These are phyloP conservation scores for Dillenia suffruticosa DNA, from an alignment of 164 flowering plant species.

Conservation along the genomic window DNA sequence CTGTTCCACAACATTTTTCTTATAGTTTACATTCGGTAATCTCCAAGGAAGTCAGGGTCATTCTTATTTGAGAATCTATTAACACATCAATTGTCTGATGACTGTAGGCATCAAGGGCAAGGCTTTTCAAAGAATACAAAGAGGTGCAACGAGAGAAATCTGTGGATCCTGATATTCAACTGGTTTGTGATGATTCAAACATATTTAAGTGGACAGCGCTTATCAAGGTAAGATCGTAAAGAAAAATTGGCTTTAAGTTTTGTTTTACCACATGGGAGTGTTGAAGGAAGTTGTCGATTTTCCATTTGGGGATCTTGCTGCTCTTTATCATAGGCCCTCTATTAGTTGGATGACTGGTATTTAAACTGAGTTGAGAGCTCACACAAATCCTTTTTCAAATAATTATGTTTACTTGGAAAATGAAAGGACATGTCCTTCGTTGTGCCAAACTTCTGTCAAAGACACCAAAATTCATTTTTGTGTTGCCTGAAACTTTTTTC, in stretches of 20 bases:
- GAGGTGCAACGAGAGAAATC: conserved; percentile 88
- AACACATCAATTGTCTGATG: neutral
- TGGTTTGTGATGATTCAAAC: conserved; percentile 90
- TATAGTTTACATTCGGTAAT: too few relatives aligned
- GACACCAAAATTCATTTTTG: too few relatives aligned
- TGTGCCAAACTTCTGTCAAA: too few relatives aligned
- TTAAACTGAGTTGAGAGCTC: too few relatives aligned
- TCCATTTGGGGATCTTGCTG: neutral
- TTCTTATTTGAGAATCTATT: neutral
- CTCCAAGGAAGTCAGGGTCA: neutral
- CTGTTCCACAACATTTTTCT: neutral
- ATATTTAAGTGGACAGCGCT: conserved; percentile 98
- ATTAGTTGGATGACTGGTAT: too few relatives aligned
- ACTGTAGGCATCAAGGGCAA: conserved; percentile 70
- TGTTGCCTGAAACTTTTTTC: neutral
- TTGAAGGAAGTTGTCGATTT: neutral
- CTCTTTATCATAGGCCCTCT: neutral
- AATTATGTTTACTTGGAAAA: too few relatives aligned
- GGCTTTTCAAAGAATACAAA: conserved; percentile 93
- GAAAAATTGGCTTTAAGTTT: too few relatives aligned
- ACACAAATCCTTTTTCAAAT: too few relatives aligned
- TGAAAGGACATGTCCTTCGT: too few relatives aligned
- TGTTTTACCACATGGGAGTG: neutral
- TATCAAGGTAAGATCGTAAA: conserved; percentile 52
- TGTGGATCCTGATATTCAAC: conserved; percentile 87